A percentile compares a stretch with the other conserved stretches of the same genome.
phyloP scores from a whole-genome alignment of 345 rosid species.

The Clausena lansium region DNA sequence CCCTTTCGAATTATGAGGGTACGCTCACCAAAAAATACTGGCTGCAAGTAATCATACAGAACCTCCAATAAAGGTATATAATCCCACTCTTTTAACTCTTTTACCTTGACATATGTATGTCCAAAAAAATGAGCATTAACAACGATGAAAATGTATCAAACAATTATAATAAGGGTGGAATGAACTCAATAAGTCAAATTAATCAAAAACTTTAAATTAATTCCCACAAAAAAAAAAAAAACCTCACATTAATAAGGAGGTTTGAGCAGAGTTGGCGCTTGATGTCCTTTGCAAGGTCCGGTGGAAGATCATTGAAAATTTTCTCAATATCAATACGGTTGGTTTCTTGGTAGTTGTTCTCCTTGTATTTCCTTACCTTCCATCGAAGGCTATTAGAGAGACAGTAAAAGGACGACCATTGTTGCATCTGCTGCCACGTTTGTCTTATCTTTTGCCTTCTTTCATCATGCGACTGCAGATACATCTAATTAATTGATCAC shows the following conservation, averaged over 20 bases:
- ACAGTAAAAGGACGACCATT: not conserved
- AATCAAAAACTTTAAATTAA: too few species aligned
- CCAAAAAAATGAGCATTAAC: too few species aligned
- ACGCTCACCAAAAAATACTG: too few species aligned
- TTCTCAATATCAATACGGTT: constrained; percentile 64
- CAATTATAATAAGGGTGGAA: too few species aligned
- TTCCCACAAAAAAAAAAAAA: too few species aligned
- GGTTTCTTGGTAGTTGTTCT: constrained; percentile 42
- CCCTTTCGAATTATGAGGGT: not conserved
- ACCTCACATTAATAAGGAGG: not conserved
- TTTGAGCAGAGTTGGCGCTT: constrained; percentile 75
- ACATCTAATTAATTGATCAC: too few species aligned
- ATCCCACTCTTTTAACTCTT: not conserved
- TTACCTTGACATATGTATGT: not conserved
- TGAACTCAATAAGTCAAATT: constrained; percentile 48
- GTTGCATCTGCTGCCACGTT: not conserved
- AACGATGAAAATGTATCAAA: too few species aligned
- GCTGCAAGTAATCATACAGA: not conserved
- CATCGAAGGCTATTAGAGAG: too few species aligned
- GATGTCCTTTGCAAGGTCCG: constrained; percentile 64
- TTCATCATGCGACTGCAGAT: too few species aligned
- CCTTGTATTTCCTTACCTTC: not conserved
- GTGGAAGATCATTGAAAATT: constrained; percentile 66
- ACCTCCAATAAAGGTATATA: too few species aligned
- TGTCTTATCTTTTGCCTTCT: not conserved